Evolutionary conservation across 2,329 filamentous ascomycete genomes (phyloP).

Genomic region (Colletotrichum eremochloae): DNA sequence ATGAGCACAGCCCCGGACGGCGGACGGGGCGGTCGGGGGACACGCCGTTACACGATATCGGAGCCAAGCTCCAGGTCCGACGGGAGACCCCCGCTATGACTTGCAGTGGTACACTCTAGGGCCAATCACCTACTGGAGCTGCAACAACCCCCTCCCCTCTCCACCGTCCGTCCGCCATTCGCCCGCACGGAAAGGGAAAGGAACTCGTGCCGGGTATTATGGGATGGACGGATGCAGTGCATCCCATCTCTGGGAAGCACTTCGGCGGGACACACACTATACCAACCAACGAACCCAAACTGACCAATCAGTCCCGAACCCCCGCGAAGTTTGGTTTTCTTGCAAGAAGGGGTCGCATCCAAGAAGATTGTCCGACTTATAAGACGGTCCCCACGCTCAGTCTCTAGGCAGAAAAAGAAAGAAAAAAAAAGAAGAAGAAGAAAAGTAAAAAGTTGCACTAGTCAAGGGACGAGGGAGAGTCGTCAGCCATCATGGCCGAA

Average conservation of each 20-base stretch:
- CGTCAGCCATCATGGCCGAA: slow-evolving; percentile 18
- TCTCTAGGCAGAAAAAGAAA: neutral
- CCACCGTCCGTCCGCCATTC: neutral
- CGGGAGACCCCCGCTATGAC: neutral
- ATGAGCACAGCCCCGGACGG: neutral
- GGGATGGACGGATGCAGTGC: neutral
- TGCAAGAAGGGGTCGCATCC: neutral
- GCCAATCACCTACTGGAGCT: slow-evolving; percentile 8
- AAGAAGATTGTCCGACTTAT: neutral
- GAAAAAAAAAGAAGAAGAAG: neutral
- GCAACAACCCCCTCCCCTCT: neutral
- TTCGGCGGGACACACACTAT: neutral
- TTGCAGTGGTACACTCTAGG: neutral
- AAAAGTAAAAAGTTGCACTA: neutral
- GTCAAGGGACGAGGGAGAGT: neutral
- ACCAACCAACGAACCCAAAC: neutral
- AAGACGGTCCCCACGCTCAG: neutral
- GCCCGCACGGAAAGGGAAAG: slow-evolving; percentile 25
- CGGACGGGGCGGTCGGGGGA: neutral
- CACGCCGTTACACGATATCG: neutral
- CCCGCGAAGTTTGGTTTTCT: neutral
- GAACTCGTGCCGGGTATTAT: slow-evolving; percentile 1
- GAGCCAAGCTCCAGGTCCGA: slow-evolving; percentile 8
- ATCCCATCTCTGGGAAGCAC: slow-evolving; percentile 21
- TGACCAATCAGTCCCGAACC: neutral